Evolutionary conservation across 257 asterid species (phyloP), one percentile per base, ranked within the genome.

Genomic region (Nicotiana tabacum): DNA sequence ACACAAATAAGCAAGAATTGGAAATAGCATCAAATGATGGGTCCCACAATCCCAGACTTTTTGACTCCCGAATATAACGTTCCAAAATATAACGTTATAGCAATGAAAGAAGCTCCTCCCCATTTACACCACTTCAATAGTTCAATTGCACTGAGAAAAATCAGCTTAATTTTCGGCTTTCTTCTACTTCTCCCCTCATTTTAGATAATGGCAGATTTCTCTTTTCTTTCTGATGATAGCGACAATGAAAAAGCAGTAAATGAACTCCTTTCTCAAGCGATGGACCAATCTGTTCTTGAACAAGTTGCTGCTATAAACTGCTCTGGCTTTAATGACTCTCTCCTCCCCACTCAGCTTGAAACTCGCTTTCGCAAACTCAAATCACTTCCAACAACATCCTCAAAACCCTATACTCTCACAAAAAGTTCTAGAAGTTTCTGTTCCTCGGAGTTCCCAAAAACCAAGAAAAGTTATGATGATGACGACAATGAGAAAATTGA

Each of bases 221-320:
- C 89, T 9, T 92, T 89, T 81, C 85, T 94, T 37, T 88, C 94
- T 0, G 97, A 93, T n/a, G 94, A 97, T 81, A 98, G 93, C 24
- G 98, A 96, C 55, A 95, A 91, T 3, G 97, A 94, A 13, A 93
- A 90, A 89, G 94, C 97, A 32, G 97, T 92, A 77, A 92, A 93
- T 8, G 96, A 93, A 37, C 85, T 96, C 37, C 84, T 96, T 0
- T 85, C 98, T 55, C 97, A 92, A 76, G 95, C 98, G 0, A 92
- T 88, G 94, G 99, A 96, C 62, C 84, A 91, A 74, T 68, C 88
- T 21, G 87, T 94, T 69, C 97, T 94, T 12, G 97, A 94, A 82
- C 97, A 96, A 82, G 89, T 94, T 53, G 95, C 93, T 67, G 90
- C 91, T 82, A 88, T 94, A 56, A 96, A 96, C 81, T 94, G 97